Evolutionary conservation across 768 basidiomycete species (phyloP).

Genomic region (Tulasnella sp.): DNA sequence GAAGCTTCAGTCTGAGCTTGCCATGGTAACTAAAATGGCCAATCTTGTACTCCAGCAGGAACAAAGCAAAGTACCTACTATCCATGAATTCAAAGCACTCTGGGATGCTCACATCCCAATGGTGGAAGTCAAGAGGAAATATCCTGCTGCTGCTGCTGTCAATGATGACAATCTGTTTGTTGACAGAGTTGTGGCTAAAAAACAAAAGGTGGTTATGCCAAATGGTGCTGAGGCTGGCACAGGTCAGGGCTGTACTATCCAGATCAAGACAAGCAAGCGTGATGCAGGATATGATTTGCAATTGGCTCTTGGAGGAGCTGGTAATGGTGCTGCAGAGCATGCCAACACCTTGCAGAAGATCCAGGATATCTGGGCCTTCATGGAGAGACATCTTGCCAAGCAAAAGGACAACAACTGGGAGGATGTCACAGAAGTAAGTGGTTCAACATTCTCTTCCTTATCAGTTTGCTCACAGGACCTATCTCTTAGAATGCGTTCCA

Average conservation of each 20-base stretch:
- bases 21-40: slow-evolving; percentile 59
- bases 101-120: slow-evolving; percentile 71
- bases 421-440: slow-evolving; percentile 64
- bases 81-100: slow-evolving; percentile 44
- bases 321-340: slow-evolving; percentile 20
- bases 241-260: not conserved
- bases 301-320: slow-evolving; percentile 28
- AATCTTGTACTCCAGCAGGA: slow-evolving; percentile 58
- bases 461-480: too few relatives aligned
- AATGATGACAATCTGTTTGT: slow-evolving; percentile 55
- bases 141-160: slow-evolving; percentile 25
- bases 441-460: too few relatives aligned
- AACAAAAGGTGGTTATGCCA: slow-evolving; percentile 16
- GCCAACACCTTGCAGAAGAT: too few relatives aligned
- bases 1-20: slow-evolving; percentile 67
- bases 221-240: not conserved
- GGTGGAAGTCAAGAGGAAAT: slow-evolving; percentile 67
- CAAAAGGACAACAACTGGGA: slow-evolving; percentile 80
- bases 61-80: slow-evolving; percentile 51
- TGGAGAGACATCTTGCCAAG: slow-evolving; percentile 45
- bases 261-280: slow-evolving; percentile 3
- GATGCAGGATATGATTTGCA: slow-evolving; percentile 28
- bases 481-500: too few relatives aligned
- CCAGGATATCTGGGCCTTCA: slow-evolving; percentile 42
- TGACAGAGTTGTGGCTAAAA: slow-evolving; percentile 50